Base-by-base conservation (phyloP, 805 yeast genomes). In the Yarrowia sp. region DNA sequence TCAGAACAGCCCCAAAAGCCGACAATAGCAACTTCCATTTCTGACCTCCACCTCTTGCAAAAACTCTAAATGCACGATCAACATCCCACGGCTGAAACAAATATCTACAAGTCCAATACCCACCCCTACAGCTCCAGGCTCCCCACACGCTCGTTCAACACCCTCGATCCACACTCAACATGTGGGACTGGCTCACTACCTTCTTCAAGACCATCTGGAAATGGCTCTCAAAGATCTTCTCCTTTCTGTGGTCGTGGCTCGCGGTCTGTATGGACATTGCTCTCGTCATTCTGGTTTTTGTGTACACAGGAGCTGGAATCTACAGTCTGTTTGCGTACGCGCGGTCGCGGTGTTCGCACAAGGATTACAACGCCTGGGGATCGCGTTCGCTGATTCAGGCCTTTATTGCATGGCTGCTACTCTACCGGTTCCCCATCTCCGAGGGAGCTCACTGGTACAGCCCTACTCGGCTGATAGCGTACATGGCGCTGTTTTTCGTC, bases 141-240 rank as follows among this genome's bases (percentile, higher is more conserved):
- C 29, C 22, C 49, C 39, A 18, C 33, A 29, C 51, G 33, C 24
- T 44, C 51, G 51, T 44, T 44, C 51, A 27, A 44, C 35, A 44
- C 51, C 8, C 51, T 14, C 16, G 21, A 44, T 29, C 38, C 38
- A 47, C 58, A 51, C 58, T 35, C 58, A 51, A 51, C 58, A 51
- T 51, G 58, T 51, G 58, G 58, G 58, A 51, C 24, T 51, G 58
- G 58, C 58, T 51, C 16, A 9, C 58, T 13, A 24, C 25, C 13
- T 24, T 51, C 35, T 51, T 51, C 32, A 35, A 32, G 22, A 51
- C 58, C 24, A 16, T 51, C 25, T 51, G 58, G 58, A 10, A 16
- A 24, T 51, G 58, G 58, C 41, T 51, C 16, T 7, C 13, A 18
- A 51, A 32, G 9, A 3, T 51, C 18, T 35, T 51, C 18, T 22